Evolutionary conservation across 2,329 filamentous ascomycete genomes (phyloP).

Genomic region (Diaporthe capsici): DNA sequence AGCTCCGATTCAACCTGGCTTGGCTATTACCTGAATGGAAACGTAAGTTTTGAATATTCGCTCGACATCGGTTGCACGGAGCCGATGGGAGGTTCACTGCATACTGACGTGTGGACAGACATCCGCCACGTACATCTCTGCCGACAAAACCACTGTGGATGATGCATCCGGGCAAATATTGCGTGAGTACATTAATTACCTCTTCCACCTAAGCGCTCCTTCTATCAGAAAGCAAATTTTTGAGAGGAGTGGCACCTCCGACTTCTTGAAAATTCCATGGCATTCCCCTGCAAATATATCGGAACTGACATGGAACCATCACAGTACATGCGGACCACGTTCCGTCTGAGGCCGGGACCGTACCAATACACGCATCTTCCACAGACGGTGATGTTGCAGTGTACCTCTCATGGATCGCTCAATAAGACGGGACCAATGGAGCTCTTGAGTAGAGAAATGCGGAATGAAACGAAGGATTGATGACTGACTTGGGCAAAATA

Average conservation of each 20-base stretch:
- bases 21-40: slow-evolving; percentile 23
- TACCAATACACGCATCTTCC: background rate
- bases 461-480: background rate
- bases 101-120: background rate
- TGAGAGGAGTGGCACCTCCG: background rate
- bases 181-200: background rate
- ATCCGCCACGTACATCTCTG: slow-evolving; percentile 12
- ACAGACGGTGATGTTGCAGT: background rate
- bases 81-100: background rate
- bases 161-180: slow-evolving; percentile 15
- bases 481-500: background rate
- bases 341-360: background rate
- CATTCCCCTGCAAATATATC: background rate
- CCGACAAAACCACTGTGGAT: background rate
- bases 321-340: background rate
- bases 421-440: background rate
- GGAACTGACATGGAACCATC: background rate
- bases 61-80: background rate
- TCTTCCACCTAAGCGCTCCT: no score
- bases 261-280: background rate
- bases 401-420: slow-evolving; percentile 22
- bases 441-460: background rate
- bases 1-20: slow-evolving; percentile 12
- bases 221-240: background rate
- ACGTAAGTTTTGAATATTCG: background rate